Conservation (phyloP, 1,284 basidiomycete genomes). For the Takashimella koratensis region DNA sequence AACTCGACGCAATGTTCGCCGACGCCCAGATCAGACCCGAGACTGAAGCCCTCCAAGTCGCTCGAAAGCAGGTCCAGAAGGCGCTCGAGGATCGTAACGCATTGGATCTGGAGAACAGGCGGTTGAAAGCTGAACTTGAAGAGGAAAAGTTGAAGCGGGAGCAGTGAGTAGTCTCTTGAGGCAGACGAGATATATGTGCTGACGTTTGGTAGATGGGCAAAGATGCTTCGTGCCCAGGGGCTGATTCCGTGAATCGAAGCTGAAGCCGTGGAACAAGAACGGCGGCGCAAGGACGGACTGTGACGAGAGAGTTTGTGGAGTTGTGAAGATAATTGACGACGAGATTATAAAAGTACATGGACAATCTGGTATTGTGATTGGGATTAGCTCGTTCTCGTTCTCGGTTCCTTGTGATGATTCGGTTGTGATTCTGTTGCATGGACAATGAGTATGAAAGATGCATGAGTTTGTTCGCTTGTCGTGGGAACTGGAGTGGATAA, state of each 20-base stretch:
- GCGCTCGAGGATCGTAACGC: constrained; percentile 72
- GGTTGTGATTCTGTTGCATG: no score
- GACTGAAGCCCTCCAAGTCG: constrained; percentile 69
- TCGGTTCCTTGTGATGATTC: no score
- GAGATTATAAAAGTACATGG: no score
- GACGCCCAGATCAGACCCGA: constrained; percentile 66
- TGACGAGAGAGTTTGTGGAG: no score
- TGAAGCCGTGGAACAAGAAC: background rate
- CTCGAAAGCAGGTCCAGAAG: constrained; percentile 65
- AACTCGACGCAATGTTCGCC: constrained; percentile 81
- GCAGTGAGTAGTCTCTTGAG: constrained; percentile 60
- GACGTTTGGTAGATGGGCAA: constrained; percentile 57
- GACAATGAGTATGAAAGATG: no score
- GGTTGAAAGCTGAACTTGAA: constrained; percentile 65
- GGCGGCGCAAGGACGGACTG: no score
- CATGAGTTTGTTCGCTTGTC: no score
- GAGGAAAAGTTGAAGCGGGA: constrained; percentile 70
- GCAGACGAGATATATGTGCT: background rate
- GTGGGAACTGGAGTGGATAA: no score
- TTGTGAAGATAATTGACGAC: no score
- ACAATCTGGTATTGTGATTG: no score
- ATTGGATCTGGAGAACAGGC: constrained; percentile 70
- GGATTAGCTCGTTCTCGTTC: no score
- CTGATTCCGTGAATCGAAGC: constrained; percentile 41
- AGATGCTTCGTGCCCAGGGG: constrained; percentile 61